These are phyloP conservation scores for Globisporangium spinosum DNA, from an alignment of 352 stramenopile species.

Conservation along the genomic window DNA sequence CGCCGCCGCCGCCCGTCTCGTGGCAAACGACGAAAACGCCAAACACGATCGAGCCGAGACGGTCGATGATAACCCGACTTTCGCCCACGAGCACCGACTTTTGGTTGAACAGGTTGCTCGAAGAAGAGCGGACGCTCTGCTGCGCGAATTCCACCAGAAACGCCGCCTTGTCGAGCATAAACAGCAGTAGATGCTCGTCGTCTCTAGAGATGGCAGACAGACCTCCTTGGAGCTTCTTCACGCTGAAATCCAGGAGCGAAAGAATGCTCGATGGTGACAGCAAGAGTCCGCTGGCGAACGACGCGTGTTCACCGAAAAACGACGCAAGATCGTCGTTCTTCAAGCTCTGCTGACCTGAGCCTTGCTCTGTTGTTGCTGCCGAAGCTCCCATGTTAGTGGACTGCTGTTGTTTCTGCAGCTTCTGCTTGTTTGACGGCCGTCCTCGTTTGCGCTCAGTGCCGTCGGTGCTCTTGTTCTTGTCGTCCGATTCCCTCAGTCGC, in stretches of 20 bases:
- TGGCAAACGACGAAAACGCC: constrained; percentile 18
- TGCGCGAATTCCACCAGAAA: constrained; percentile 16
- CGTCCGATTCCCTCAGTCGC: constrained; percentile 16
- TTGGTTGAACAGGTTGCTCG: constrained; percentile 14
- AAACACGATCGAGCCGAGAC: constrained; percentile 21
- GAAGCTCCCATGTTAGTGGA: background rate
- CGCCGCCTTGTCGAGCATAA: constrained; percentile 18
- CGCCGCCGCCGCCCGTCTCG: background rate
- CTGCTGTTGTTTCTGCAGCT: constrained; percentile 8
- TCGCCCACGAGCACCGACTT: constrained; percentile 18
- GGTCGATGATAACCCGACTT: constrained; percentile 20
- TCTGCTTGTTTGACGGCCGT: constrained; percentile 12
- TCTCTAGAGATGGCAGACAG: constrained; percentile 13
- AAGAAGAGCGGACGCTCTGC: constrained; percentile 10
- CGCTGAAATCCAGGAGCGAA: constrained; percentile 14
- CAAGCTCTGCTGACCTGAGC: background rate
- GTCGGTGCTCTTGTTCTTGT: constrained; percentile 3
- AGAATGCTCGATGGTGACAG: constrained; percentile 19
- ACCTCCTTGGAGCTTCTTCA: constrained; percentile 11
- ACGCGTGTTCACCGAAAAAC: constrained; percentile 23
- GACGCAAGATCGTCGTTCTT: constrained; percentile 11
- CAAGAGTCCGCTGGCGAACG: constrained; percentile 18
- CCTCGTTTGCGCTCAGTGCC: constrained; percentile 20
- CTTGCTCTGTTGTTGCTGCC: background rate
- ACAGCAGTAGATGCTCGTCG: constrained; percentile 23